Percentiles rank a stretch among this genome's conserved stretches.
phyloP scores from a whole-genome alignment of 345 rosid genomes.

The Gossypium mustelinum region DNA sequence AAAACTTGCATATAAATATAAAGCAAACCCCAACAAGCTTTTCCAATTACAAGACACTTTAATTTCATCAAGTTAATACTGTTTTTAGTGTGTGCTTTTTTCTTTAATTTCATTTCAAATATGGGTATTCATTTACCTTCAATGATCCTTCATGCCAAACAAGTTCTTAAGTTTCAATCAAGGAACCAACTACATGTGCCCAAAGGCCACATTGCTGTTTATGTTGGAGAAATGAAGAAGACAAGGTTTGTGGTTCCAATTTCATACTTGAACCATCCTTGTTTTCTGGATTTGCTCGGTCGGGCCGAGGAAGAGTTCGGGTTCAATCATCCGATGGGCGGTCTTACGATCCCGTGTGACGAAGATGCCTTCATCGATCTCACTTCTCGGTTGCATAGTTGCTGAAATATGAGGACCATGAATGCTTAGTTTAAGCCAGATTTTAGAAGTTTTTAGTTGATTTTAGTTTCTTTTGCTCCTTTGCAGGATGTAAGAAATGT shows the following conservation, averaged over 20 bases:
- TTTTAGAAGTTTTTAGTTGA: too few relatives aligned
- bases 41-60: not conserved
- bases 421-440: not conserved
- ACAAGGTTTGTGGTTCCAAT: slow-evolving; percentile 68
- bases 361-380: slow-evolving; percentile 49
- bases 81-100: not conserved
- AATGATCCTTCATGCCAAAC: slow-evolving; percentile 24
- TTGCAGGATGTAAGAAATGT: not conserved
- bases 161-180: slow-evolving; percentile 17
- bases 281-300: slow-evolving; percentile 52
- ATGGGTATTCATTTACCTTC: slow-evolving; percentile 36
- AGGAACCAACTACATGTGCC: slow-evolving; percentile 33
- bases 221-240: slow-evolving; percentile 46
- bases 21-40: not conserved
- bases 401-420: not conserved
- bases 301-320: slow-evolving; percentile 26
- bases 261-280: slow-evolving; percentile 59
- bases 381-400: not conserved
- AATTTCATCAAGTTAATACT: not conserved
- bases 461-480: not conserved
- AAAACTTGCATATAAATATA: slow-evolving; percentile 20
- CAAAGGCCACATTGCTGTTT: slow-evolving; percentile 51
- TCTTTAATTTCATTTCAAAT: not conserved
- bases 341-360: slow-evolving; percentile 75
- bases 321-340: slow-evolving; percentile 70